Conservation (phyloP, 164 flowering plant species). For the Stephania japonica region DNA sequence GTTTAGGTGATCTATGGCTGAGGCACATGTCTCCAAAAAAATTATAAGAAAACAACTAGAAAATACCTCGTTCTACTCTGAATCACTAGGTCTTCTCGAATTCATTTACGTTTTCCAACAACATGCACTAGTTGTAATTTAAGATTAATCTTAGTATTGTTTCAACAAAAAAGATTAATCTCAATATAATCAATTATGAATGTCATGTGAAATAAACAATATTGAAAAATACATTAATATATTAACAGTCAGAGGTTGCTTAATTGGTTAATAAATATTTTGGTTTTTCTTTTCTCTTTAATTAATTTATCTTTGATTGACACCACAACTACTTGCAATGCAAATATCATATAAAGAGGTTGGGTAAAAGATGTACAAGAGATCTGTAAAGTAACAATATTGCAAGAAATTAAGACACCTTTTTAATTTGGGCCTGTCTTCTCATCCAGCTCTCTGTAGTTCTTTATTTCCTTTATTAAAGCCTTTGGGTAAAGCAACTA, state of each 20-base stretch:
- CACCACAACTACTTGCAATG: background rate
- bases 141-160: too few relatives aligned
- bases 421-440: background rate
- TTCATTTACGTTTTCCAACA: too few relatives aligned
- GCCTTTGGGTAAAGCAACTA: slow-evolving; percentile 1
- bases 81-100: too few relatives aligned
- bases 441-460: slow-evolving; percentile 1
- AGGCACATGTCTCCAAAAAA: too few relatives aligned
- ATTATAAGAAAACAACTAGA: too few relatives aligned
- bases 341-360: slow-evolving; percentile 2
- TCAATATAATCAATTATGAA: too few relatives aligned
- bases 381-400: slow-evolving; percentile 1
- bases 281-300: background rate
- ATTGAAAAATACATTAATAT: too few relatives aligned
- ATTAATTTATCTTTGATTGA: slow-evolving; percentile 3
- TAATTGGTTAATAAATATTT: background rate
- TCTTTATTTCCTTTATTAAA: background rate
- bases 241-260: background rate
- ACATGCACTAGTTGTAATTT: too few relatives aligned
- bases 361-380: slow-evolving; percentile 1
- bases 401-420: background rate
- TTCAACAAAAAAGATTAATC: too few relatives aligned
- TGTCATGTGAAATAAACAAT: too few relatives aligned
- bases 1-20: too few relatives aligned
- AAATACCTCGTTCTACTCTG: too few relatives aligned